phyloP scores from a whole-genome alignment of 176 grass and related monocot species.

The Ampelocalamus luodianensis region DNA sequence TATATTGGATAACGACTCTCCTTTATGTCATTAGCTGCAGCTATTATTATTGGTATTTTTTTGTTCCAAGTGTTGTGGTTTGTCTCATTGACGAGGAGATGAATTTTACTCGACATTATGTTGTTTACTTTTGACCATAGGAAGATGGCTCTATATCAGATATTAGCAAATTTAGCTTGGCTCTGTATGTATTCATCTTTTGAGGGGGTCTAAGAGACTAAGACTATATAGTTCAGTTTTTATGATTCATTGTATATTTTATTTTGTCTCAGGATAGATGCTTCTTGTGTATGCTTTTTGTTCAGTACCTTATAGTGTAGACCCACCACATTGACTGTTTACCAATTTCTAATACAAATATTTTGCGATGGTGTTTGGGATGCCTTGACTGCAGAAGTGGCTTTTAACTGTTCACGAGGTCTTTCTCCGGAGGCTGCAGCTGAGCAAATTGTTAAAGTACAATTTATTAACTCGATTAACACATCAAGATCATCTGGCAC shows the following conservation, averaged over 20 bases:
- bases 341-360: slow-evolving; percentile 33
- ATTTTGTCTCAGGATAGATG: slow-evolving; percentile 29
- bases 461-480: slow-evolving; percentile 85
- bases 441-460: too few species aligned
- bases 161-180: slow-evolving; percentile 23
- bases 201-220: neutral
- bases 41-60: neutral
- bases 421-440: too few species aligned
- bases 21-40: neutral
- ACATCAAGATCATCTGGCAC: slow-evolving; percentile 95
- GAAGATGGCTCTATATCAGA: slow-evolving; percentile 6
- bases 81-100: slow-evolving; percentile 15
- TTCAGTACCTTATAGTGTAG: slow-evolving; percentile 23
- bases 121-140: neutral
- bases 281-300: slow-evolving; percentile 25
- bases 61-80: slow-evolving; percentile 16
- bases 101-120: neutral
- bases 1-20: neutral
- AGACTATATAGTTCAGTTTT: neutral
- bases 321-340: neutral
- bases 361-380: slow-evolving; percentile 50
- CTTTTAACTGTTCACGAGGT: too few species aligned
- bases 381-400: too few species aligned
- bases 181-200: slow-evolving; percentile 27
- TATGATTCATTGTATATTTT: slow-evolving; percentile 24